Evolutionary conservation across 805 yeast genomes (phyloP), one percentile per base, ranked within the genome.

Genomic region (Wickerhamomyces pijperi): DNA sequence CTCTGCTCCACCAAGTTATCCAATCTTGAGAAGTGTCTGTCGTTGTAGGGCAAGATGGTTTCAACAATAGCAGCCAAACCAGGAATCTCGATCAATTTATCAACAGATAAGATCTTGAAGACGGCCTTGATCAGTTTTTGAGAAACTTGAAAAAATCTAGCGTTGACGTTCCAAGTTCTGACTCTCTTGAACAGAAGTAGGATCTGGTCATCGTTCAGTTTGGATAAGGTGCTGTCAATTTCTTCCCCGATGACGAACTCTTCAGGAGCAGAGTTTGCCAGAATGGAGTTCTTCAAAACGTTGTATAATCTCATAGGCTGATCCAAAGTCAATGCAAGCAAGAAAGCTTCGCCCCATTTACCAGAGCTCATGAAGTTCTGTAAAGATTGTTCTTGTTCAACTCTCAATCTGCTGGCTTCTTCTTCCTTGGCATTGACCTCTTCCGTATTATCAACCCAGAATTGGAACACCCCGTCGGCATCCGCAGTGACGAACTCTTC

Each of bases 91-190:
- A 72, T 68, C 36, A 88, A 57, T 40, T 67, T 67, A 16, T 74
- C 76, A 23, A 80, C 64, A 17, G 70, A 63, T 48, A 75, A 74
- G 36, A 65, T 66, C 33, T 63, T 60, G 42, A 92, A 62, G 28
- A 90, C 60, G 19, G 83, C 78, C 46, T 74, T 68, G 38, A 90
- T 67, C 33, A 87, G 61, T 42, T 76, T 77, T 60, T 90, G 98
- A 12, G 95, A 83, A 40, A 85, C 72, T 38, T 72, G 76, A 53
- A 84, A 84, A 29, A 85, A 78, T 52, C 77, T 76, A 39, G 84
- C 82, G 58, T 86, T 90, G 35, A 94, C 80, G 57, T 92, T 92
- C 99, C 99, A 92, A 55, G 86, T 95, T 50, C 97, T 74, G 17
- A 88, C 68, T 51, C 94, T 78, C 52, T 74, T 74, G 57, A 92